Conservation (phyloP, 176 grass and related monocot species). For the Otatea glauca region DNA sequence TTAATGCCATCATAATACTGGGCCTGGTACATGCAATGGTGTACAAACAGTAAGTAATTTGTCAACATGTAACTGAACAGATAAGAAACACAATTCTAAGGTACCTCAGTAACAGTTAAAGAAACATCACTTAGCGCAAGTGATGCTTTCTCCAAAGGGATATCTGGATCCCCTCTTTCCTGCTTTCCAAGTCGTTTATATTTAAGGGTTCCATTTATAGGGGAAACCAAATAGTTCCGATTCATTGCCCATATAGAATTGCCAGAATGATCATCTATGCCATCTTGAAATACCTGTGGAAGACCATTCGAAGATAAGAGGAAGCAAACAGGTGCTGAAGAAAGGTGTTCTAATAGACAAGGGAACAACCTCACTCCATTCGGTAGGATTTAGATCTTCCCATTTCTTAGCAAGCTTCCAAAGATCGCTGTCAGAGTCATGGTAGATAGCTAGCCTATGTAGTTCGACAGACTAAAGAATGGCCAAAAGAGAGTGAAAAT, state of each 20-base stretch:
- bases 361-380: constrained; percentile 84
- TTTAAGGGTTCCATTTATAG: constrained; percentile 99
- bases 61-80: constrained; percentile 17
- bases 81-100: constrained; percentile 31
- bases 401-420: constrained; percentile 93
- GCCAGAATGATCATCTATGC: constrained; percentile 64
- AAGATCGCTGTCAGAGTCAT: constrained; percentile 76
- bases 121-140: constrained; percentile 93
- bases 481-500: constrained; percentile 37
- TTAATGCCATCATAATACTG: constrained; percentile 98
- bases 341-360: constrained; percentile 29
- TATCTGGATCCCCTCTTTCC: constrained; percentile 74
- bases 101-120: constrained; percentile 86
- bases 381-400: constrained; percentile 82
- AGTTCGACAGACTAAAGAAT: constrained; percentile 84
- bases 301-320: constrained; percentile 35
- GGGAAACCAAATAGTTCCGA: constrained; percentile 83
- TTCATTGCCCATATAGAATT: constrained; percentile 69
- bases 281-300: constrained; percentile 88
- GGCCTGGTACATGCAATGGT: constrained; percentile 63
- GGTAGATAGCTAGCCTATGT: constrained; percentile 86
- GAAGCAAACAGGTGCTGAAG: background rate
- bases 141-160: constrained; percentile 88
- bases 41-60: constrained; percentile 34
- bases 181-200: constrained; percentile 91